Percentiles rank a stretch among this genome's conserved stretches.
These are phyloP conservation scores for Hondaea fermentalgiana DNA, from an alignment of 108 stramenopile genomes.

Conservation along the genomic window DNA sequence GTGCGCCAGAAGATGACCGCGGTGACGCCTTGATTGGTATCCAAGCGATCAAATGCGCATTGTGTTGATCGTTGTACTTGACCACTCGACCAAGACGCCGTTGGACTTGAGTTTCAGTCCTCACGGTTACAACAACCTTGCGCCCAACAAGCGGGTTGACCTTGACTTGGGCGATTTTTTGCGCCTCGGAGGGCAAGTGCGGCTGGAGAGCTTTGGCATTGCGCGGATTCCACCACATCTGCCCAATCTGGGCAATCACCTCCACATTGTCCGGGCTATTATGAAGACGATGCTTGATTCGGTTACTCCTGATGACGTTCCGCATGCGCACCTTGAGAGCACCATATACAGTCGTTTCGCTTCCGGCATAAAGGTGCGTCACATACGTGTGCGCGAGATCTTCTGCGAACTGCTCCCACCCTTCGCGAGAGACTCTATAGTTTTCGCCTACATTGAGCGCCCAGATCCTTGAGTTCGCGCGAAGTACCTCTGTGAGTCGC, in stretches of 20 bases:
- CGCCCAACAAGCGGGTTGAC: not conserved
- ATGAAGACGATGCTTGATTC: not conserved
- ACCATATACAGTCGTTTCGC: constrained; percentile 3
- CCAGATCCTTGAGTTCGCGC: not conserved
- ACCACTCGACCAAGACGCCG: not conserved
- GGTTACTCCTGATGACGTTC: not conserved
- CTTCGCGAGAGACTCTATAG: not conserved
- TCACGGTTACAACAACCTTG: not conserved
- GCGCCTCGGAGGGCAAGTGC: not conserved
- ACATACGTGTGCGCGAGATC: not conserved
- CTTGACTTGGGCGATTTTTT: not conserved
- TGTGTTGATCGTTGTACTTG: not conserved
- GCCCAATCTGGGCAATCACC: not conserved
- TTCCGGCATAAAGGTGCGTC: not conserved
- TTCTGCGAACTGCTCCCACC: constrained; percentile 14
- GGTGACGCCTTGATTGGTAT: not conserved
- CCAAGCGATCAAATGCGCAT: not conserved
- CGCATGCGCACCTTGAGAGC: constrained; percentile 7
- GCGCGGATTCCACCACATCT: constrained; percentile 2
- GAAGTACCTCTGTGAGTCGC: not conserved
- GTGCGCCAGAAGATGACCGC: not conserved
- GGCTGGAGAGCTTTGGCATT: not conserved
- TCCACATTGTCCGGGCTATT: not conserved
- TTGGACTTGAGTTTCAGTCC: too few species aligned
- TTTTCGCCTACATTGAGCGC: constrained; percentile 13